Percentiles rank a stretch among this genome's conserved stretches.
These are phyloP conservation scores for Begonia peltatifolia DNA, from an alignment of 306 rosid genomes.

Conservation along the genomic window DNA sequence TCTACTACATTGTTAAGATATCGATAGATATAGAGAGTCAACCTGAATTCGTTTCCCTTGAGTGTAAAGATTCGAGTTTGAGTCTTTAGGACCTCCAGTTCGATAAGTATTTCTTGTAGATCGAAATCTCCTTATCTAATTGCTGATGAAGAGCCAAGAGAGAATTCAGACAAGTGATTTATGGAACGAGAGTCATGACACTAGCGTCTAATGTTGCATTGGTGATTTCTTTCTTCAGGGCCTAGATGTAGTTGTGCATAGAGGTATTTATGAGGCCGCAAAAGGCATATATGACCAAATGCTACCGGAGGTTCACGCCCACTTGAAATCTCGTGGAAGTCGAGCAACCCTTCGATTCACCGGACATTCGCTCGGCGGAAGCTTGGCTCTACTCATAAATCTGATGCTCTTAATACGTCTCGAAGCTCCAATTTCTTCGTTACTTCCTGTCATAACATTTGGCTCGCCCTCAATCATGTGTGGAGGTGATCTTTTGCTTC, in stretches of 20 bases:
- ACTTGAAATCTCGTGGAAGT: slow-evolving; percentile 50
- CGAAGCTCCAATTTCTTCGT: slow-evolving; percentile 57
- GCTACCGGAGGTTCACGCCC: slow-evolving; percentile 69
- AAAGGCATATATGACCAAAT: slow-evolving; percentile 88
- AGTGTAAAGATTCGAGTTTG: too few relatives aligned
- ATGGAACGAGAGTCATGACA: too few relatives aligned
- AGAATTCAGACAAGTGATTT: too few relatives aligned
- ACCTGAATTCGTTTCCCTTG: too few relatives aligned
- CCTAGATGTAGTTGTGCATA: slow-evolving; percentile 66
- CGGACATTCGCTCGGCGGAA: slow-evolving; percentile 97
- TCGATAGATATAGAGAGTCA: too few relatives aligned
- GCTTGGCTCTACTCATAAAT: slow-evolving; percentile 74
- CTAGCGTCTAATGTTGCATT: too few relatives aligned
- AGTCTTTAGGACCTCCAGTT: too few relatives aligned
- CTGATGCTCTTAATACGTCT: slow-evolving; percentile 75
- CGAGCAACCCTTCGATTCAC: slow-evolving; percentile 69
- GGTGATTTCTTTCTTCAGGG: slow-evolving; percentile 22
- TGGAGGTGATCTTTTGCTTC: slow-evolving; percentile 70
- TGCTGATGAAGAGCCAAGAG: too few relatives aligned
- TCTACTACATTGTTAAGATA: too few relatives aligned
- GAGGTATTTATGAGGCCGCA: slow-evolving; percentile 97
- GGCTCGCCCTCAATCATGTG: slow-evolving; percentile 94
- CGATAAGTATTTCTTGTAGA: too few relatives aligned
- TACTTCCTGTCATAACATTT: slow-evolving; percentile 87
- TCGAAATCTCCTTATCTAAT: too few relatives aligned